Base-by-base conservation (phyloP, 805 yeast genomes). In the Dipodascus albidus region DNA sequence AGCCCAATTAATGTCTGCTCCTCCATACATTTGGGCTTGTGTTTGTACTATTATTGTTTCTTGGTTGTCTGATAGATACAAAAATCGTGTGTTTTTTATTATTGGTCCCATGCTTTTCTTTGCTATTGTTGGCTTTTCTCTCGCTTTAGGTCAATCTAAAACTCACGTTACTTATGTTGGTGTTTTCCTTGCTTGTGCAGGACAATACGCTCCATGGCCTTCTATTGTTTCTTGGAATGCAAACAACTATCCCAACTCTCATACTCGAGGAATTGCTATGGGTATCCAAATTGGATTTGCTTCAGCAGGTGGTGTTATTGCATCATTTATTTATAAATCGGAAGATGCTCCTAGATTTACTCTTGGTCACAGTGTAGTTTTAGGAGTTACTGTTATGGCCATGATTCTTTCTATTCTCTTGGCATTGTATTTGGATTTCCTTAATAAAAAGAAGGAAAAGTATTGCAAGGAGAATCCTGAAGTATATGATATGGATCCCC, bases 211-310 rank as follows among this genome's bases (percentile, higher is more conserved):
- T 14, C 75, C 78, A 22, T 79, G 80, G 81, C 84, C 85, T 15
- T 60, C 77, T 14, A 62, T 79, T 15, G 77, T 81, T 22, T 79
- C 85, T 62, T 80, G 84, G 84, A 64, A 75, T 42, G 71, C 82
- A 4, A 67, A 79, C 55, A 80, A 80, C 58, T 72, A 75, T 55
- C 76, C 77, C n/a, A 82, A 83, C 14, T 82, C 79, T 60, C 63
- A 74, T 31, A 70, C 83, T 63, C 78, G 80, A 57, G 71, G 75
- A 23, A 74, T 74, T 17, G 79, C 78, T 19, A 71, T 79, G 44
- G 79, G 79, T 3, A 70, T 76, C 67, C 78, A 78, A 57, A 74
- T 81, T 60, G 84, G 85, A 1, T 77, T 80, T 60, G 85, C 84
- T 56, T 74, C 75, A 56, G 54, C 70, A 22, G 68, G 78, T 3